Evolutionary conservation across 2,329 filamentous ascomycete species (phyloP), one percentile per base, ranked within the genome.

Genomic region (Aspergillus chevalieri): DNA sequence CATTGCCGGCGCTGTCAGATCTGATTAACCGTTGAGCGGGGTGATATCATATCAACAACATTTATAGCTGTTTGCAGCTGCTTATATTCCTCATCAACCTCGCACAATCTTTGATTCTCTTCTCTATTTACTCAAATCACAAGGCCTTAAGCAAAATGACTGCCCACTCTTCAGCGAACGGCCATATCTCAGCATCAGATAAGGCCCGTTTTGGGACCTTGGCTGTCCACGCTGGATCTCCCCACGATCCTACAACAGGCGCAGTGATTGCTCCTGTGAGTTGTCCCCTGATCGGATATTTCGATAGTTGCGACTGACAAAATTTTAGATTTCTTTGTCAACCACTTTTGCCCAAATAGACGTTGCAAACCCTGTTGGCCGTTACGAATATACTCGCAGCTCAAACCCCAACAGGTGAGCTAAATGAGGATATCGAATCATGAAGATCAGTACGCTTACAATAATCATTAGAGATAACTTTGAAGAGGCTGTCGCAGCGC

Each of bases 311-410:
- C 39, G 54, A 47, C 52, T 60, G 49, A 48, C 24, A 55, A 43
- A 21, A 10, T 24, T 49, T 28, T 44, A 83, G 78, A 96, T 98
- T 69, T 96, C 92, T 8, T 83, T 98, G 21, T 95, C 91, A 21
- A 97, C 93, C 14, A 98, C 93, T 5, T 98, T 92, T 66, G 89
- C 88, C n/a, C 93, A 98, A 75, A 85, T 83, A 12, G 81, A 83
- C 10, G 90, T 95, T 19, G 93, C 92, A 56, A 83, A 87, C 70
- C 93, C 93, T 1, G 77, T 97, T 26, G 93, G 93, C 64, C 75
- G 77, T 55, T 96, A 91, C 74, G 93, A 98, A 74, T 98, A 98
- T 78, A 90, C 86, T 47, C 84, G 93, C 54, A 94, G 88, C 65
- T 84, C 88, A 55, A 98, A 98, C 72, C 93, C 93, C 47, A 98